Evolutionary conservation across 164 flowering plant genomes (phyloP), one percentile per base, ranked within the genome.

Genomic region (Liriodendron chinense): DNA sequence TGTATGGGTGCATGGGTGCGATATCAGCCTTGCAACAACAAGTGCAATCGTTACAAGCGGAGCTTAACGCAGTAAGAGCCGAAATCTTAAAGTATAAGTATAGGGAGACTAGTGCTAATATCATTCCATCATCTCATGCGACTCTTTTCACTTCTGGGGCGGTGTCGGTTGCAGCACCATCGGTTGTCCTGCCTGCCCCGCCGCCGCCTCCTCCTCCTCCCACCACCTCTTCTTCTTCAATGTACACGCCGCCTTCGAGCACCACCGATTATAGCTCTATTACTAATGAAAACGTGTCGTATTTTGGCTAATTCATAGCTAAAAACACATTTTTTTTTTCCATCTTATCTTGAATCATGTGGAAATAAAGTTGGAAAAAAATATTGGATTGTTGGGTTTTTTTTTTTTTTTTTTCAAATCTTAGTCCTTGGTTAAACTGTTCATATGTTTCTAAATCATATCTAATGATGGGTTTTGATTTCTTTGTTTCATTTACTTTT

Each of bases 1-100:
- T 93, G 1, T 92, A 95, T 65, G 98, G 98, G 13, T 95, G 98
- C 89, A 91, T 91, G 97, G 98, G 98, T 67, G 98, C 93, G 57
- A 95, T 95, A 28, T 93, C 92, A 50, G 88, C 93, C 24, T 80
- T 95, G 72, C 97, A 95, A 76, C 97, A 90, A 65, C 93, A 95
- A 82, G 83, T 93, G 64, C 94, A 92, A 78, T 65, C 92, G 1
- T 77, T 95, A 49, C 97, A 93, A 76, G 88, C 89, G 1, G 97
- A 95, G 79, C 92, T 95, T 14, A 83, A 89, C 73, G 86, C 89
- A 12, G 89, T 92, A 9, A 86, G 96, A 81, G 82, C 84, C 26
- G 98, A 93, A 78, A 92, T 95, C 68, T 71, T 91, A 20, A 92
- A 83, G 68, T 90, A 83, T 84, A 93, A 87, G 81, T 86, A 83